Evolutionary conservation across 2,329 filamentous ascomycete genomes (phyloP).

Genomic region (Fonsecaea erecta): DNA sequence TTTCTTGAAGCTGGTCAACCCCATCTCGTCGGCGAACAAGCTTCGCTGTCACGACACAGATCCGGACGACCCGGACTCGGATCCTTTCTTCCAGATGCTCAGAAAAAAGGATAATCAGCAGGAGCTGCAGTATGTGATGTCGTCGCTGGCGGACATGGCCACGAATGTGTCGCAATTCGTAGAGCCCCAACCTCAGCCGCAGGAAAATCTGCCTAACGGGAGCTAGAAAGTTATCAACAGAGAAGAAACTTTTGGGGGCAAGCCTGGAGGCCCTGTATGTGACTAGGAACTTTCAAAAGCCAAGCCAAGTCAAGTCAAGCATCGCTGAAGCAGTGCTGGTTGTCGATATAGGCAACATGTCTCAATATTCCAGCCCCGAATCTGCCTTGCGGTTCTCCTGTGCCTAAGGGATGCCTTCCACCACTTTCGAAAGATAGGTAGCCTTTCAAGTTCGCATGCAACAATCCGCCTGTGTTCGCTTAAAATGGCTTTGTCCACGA

Average conservation of each 20-base stretch:
- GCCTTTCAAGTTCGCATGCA: not conserved
- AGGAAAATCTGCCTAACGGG: not conserved
- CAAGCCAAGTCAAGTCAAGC: no score
- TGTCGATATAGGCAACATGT: no score
- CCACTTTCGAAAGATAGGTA: no score
- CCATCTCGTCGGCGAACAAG: conserved; percentile 1
- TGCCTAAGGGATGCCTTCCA: no score
- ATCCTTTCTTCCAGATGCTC: conserved; percentile 5
- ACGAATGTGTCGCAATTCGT: not conserved
- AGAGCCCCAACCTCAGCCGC: not conserved
- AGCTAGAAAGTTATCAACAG: not conserved
- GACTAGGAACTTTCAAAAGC: no score
- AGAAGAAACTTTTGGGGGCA: not conserved
- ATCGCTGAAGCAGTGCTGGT: no score
- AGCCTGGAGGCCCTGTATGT: not conserved
- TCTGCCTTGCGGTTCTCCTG: not conserved
- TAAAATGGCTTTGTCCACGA: not conserved
- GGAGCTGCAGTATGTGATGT: not conserved
- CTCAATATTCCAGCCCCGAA: no score
- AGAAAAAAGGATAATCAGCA: not conserved
- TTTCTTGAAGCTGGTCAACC: not conserved
- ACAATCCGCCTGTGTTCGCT: not conserved
- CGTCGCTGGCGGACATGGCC: not conserved
- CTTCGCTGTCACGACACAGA: conserved; percentile 1
- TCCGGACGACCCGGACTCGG: not conserved